Evolutionary conservation across 208 protist species (phyloP).

Genomic region (Trypanosoma scelopori): DNA sequence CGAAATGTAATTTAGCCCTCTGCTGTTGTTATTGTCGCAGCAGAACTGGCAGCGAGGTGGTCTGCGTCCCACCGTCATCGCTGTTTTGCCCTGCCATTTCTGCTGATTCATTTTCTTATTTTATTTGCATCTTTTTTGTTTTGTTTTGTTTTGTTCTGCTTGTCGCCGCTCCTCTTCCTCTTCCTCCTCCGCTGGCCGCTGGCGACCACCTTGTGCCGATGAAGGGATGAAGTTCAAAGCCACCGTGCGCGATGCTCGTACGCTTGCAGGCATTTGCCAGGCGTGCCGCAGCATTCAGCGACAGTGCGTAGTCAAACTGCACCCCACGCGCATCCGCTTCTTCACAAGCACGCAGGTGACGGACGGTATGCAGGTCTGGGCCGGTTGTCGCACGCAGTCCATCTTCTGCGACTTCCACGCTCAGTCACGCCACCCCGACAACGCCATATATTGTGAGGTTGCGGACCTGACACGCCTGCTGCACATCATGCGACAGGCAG

Average conservation of each 20-base stretch:
- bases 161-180: not conserved
- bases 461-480: constrained; percentile 59
- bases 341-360: constrained; percentile 58
- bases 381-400: constrained; percentile 50
- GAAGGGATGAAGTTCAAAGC: constrained; percentile 78
- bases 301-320: constrained; percentile 59
- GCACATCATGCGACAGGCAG: constrained; percentile 67
- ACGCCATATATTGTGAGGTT: constrained; percentile 81
- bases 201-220: not conserved
- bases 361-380: constrained; percentile 76
- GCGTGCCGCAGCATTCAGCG: constrained; percentile 64
- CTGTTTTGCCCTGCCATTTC: too few relatives aligned
- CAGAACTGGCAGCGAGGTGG: too few relatives aligned
- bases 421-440: constrained; percentile 58
- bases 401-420: constrained; percentile 75
- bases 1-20: too few relatives aligned
- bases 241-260: constrained; percentile 52
- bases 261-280: constrained; percentile 55
- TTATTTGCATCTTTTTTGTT: constrained; percentile 1
- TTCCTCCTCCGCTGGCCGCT: too few relatives aligned
- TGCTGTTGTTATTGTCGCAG: too few relatives aligned
- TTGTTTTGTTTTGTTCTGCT: constrained; percentile 21
- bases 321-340: constrained; percentile 57
- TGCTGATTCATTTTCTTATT: too few relatives aligned
- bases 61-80: too few relatives aligned